phyloP scores from a whole-genome alignment of 805 yeast genomes.

The Candida pseudofarinosa region DNA sequence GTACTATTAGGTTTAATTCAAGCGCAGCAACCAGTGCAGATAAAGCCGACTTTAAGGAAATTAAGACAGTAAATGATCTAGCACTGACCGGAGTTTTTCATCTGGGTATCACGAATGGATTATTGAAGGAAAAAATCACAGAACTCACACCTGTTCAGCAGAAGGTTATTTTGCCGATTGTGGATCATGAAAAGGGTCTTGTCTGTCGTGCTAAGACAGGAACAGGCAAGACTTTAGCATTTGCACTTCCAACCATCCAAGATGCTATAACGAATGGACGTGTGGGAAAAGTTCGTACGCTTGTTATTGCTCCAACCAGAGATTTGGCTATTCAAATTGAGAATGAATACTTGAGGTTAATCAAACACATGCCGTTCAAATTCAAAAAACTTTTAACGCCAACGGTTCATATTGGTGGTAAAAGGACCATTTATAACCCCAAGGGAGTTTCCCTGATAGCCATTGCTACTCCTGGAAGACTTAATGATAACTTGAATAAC shows the following conservation, averaged over 20 bases:
- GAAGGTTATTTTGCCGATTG: constrained; percentile 54
- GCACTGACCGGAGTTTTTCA: constrained; percentile 9
- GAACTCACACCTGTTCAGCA: constrained; percentile 69
- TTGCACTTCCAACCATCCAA: constrained; percentile 75
- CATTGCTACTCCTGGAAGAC: constrained; percentile 89
- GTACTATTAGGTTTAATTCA: background rate
- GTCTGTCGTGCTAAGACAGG: constrained; percentile 93
- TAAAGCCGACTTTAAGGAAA: background rate
- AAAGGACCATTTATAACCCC: constrained; percentile 29
- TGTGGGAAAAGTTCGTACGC: constrained; percentile 38
- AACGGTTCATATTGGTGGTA: constrained; percentile 66
- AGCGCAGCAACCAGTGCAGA: background rate
- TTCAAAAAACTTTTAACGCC: constrained; percentile 27
- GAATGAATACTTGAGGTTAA: constrained; percentile 53
- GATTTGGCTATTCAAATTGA: constrained; percentile 84
- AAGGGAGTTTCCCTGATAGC: constrained; percentile 53
- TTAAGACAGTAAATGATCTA: constrained; percentile 8
- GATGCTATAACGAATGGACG: constrained; percentile 21
- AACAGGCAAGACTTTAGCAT: constrained; percentile 91
- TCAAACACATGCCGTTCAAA: constrained; percentile 16
- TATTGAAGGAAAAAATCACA: constrained; percentile 42
- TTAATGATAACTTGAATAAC: constrained; percentile 55
- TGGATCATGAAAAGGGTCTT: constrained; percentile 54
- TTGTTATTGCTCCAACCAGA: constrained; percentile 85
- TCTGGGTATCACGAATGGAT: constrained; percentile 23